Evolutionary conservation across 2,329 filamentous ascomycete species (phyloP), one percentile per base, ranked within the genome.

Genomic region (Alternaria sp.): DNA sequence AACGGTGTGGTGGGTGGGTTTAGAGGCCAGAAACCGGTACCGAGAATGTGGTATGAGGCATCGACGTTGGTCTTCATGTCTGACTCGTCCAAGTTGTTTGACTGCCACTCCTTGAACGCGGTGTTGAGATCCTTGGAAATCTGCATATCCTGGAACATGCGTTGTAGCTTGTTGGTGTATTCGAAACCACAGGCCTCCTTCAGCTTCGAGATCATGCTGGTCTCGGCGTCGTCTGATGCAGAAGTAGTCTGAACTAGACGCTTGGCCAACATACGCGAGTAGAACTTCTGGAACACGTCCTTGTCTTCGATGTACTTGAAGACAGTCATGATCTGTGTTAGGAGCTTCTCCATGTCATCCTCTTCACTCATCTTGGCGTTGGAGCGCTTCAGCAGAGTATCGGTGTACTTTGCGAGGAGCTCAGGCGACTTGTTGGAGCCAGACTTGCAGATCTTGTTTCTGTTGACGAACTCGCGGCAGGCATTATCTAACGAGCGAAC

Each of bases 241-340:
- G 96, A 98, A 78, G 91, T 97, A 79, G 92, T 93, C 80, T 97
- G 93, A 17, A 99, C 96, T 59, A 99, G 84, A 73, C 96, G 93
- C 79, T 97, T 93, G 53, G 96, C 96, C 72, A 99, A 84, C 90
- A 97, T 97, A 67, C 94, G 92, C 2, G 95, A 97, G 83, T 99
- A 99, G 82, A 97, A 99, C 81, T 98, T 99, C 81, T 98, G 96
- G 87, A 99, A 99, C 6, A 99, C 96, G 76, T 99, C 96, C 85
- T 99, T 99, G 82, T 99, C 96, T 79, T 99, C 96, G 67, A 99
- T 98, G 81, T 99, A 99, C 84, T 98, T 98, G 88, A 99, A 99
- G 59, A 99, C 93, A 2, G 95, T 97, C 96, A 99, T 99, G 74
- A 99, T 96, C 79, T 97, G 93, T 19, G 89, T 89, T 28, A 98